A percentile compares a stretch with the other conserved stretches of the same genome.
These are phyloP conservation scores for Taiozyma onychis DNA, from an alignment of 1,139 yeast species.

Conservation along the genomic window DNA sequence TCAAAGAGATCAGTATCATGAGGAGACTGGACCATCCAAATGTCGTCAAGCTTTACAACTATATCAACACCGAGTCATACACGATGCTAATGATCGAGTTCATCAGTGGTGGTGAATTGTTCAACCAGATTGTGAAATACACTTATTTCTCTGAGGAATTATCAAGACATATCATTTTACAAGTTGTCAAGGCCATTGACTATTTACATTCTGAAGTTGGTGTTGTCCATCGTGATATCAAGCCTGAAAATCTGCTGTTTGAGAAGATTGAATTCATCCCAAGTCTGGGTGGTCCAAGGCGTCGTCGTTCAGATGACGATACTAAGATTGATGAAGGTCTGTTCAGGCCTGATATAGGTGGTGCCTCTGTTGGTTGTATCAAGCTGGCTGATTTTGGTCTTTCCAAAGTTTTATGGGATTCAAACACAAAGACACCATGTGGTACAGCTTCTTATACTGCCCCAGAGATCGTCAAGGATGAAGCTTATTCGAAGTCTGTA, in stretches of 20 bases:
- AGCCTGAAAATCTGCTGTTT: conserved; percentile 64
- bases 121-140: conserved; percentile 85
- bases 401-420: conserved; percentile 71
- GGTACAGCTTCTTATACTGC: conserved; percentile 93
- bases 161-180: conserved; percentile 76
- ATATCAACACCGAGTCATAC: conserved; percentile 53
- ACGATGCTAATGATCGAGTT: conserved; percentile 81
- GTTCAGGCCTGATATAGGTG: conserved; percentile 70
- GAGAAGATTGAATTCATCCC: conserved; percentile 64
- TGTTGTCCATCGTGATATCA: conserved; percentile 80
- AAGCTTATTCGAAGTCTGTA: conserved; percentile 80
- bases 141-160: conserved; percentile 88
- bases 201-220: conserved; percentile 72
- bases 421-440: conserved; percentile 77
- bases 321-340: conserved; percentile 83
- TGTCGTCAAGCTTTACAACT: conserved; percentile 64
- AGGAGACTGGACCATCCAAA: conserved; percentile 52
- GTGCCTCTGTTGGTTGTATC: conserved; percentile 81
- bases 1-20: conserved; percentile 74
- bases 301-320: conserved; percentile 71
- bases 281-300: conserved; percentile 32
- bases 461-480: conserved; percentile 87
- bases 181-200: conserved; percentile 74
- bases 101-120: conserved; percentile 90
- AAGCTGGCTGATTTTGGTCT: conserved; percentile 92